Conservation (phyloP, 2,329 filamentous ascomycete genomes). For the Chaetomiaceae sp. region DNA sequence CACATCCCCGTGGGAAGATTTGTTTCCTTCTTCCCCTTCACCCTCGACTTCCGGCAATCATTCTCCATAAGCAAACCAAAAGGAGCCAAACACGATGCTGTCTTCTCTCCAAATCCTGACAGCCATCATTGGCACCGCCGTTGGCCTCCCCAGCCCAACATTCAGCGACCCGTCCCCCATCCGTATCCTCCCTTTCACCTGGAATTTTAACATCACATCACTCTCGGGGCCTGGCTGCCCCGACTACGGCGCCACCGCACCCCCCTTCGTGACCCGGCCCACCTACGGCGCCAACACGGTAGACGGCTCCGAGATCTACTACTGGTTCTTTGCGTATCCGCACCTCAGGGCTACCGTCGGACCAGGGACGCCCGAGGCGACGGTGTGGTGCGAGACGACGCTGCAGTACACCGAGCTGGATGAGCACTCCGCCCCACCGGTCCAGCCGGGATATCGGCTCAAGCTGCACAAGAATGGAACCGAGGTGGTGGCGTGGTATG, state of each 20-base stretch:
- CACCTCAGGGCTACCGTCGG: slow-evolving; percentile 3
- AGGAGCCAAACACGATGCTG: background rate
- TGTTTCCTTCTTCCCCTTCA: background rate
- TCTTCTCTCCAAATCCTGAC: background rate
- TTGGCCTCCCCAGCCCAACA: background rate
- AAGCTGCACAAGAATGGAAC: slow-evolving; percentile 14
- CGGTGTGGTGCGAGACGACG: slow-evolving; percentile 14
- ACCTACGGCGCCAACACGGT: slow-evolving; percentile 13
- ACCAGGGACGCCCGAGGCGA: background rate
- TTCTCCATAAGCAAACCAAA: no score
- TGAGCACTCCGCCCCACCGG: background rate
- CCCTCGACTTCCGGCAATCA: no score
- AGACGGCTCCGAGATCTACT: slow-evolving; percentile 16
- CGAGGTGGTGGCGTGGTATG: background rate
- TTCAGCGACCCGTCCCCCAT: background rate
- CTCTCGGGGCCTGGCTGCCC: slow-evolving; percentile 10
- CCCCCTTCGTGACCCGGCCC: background rate
- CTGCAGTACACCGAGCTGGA: slow-evolving; percentile 6
- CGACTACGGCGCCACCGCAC: background rate
- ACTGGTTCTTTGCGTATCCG: slow-evolving; percentile 14
- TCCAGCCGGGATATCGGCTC: slow-evolving; percentile 2
- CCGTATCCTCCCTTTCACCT: slow-evolving; percentile 8
- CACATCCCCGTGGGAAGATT: no score
- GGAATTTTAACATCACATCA: slow-evolving; percentile 3
- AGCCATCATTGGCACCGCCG: background rate